Evolutionary conservation across 2,329 filamentous ascomycete species (phyloP), one percentile per base, ranked within the genome.

Genomic region (Didymella segeticola): DNA sequence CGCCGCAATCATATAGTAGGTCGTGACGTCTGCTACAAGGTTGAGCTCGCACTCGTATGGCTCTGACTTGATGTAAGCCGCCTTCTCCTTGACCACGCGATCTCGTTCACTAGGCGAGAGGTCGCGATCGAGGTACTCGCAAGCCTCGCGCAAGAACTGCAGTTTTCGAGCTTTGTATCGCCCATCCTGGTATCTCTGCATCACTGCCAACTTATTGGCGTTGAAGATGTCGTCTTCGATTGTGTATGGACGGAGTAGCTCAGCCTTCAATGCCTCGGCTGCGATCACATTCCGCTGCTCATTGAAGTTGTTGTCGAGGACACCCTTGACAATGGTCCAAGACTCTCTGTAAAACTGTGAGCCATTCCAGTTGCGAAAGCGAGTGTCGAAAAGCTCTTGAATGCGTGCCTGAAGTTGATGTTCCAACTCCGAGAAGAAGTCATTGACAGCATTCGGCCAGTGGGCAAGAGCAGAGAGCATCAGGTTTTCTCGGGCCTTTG

Each of bases 1-100:
- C 0, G 85, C 82, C 0, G 89, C 88, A 4, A 88, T 82, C 39
- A 84, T 79, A 66, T 92, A 92, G 69, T 91, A 92, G 0, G 83
- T 87, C 0, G 87, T 78, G 37, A 90, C 80, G 4, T 85, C 85
- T 0, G 86, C 80, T 0, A 89, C 82, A 0, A 89, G 83, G 8
- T 81, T 77, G 0, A 92, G 71, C 65, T 91, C 88, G 0, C 75
- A 72, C 1, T 78, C 68, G 60, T 85, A 91, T 0, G 79, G 77
- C 62, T 91, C 89, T 0, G 76, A 69, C 0, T 80, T 81, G 10
- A 90, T 75, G 22, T 70, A 41, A 1, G 34, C 27, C 5, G 56
- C 58, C 36, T 63, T 63, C 2, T 43, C 49, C 1, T 67, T 56
- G 5, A 74, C 70, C 15, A 62, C 64, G 0, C 42, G 46, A 1